Evolutionary conservation across 768 basidiomycete species (phyloP).

Genomic region (Mycena leptocephala): DNA sequence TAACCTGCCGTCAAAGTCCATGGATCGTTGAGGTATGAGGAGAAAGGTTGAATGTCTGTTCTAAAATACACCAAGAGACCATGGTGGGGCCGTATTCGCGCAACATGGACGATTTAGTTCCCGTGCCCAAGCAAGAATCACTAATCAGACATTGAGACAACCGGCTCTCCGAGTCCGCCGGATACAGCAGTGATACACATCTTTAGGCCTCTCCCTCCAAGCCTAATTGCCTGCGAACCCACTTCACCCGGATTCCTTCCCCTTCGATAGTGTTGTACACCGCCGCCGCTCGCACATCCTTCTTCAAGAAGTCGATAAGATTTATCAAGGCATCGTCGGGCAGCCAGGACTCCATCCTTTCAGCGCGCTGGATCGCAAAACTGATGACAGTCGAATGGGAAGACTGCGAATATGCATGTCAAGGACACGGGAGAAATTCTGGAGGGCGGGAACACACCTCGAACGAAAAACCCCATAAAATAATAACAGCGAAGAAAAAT

Average conservation of each 20-base stretch:
- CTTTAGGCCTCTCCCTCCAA: background rate
- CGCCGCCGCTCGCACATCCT: background rate
- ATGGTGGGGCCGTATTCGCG: too few species aligned
- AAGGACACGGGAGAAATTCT: background rate
- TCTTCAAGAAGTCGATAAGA: background rate
- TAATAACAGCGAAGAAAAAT: background rate
- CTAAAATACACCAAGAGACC: too few species aligned
- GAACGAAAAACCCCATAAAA: background rate
- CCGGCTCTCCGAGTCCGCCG: too few species aligned
- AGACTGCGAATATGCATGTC: background rate
- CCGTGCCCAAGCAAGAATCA: too few species aligned
- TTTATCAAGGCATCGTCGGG: background rate
- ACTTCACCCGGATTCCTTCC: background rate
- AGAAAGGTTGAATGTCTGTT: too few species aligned
- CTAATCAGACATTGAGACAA: too few species aligned
- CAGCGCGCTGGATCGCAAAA: background rate
- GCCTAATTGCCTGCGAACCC: constrained; percentile 14
- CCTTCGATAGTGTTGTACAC: constrained; percentile 15
- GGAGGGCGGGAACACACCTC: background rate
- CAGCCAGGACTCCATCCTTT: constrained; percentile 11
- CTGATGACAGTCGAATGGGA: background rate
- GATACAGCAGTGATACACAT: too few species aligned
- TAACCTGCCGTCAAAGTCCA: too few species aligned
- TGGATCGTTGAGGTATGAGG: too few species aligned
- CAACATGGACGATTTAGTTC: too few species aligned